These are phyloP conservation scores for Alternaria arbusti DNA, from an alignment of 2,329 filamentous ascomycete genomes.

Conservation along the genomic window DNA sequence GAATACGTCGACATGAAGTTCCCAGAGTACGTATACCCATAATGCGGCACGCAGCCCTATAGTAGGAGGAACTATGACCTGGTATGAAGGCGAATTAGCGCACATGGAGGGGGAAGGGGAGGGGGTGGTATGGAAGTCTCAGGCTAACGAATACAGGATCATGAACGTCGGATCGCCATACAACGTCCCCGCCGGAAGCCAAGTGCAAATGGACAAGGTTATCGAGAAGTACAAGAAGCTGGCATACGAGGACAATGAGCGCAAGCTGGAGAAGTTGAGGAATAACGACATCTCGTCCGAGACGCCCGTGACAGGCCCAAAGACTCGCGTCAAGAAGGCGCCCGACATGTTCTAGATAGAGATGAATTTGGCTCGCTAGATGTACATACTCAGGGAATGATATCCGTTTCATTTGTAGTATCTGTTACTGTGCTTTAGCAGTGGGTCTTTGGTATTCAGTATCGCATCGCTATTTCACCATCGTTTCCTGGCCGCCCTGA, in stretches of 20 bases:
- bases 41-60: not conserved
- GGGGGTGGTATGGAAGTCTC: not conserved
- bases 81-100: not conserved
- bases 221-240: constrained; percentile 68
- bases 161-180: constrained; percentile 69
- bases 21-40: constrained; percentile 64
- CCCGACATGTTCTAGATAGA: constrained; percentile 20
- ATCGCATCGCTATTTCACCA: not conserved
- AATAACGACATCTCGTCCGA: constrained; percentile 43
- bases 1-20: constrained; percentile 63
- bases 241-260: constrained; percentile 63
- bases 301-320: constrained; percentile 34
- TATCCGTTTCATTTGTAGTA: constrained; percentile 13
- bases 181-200: constrained; percentile 68
- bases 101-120: not conserved
- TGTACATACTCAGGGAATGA: constrained; percentile 34
- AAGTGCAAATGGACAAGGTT: constrained; percentile 64
- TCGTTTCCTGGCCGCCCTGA: not conserved
- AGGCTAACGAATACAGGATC: constrained; percentile 53
- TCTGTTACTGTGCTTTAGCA: not conserved
- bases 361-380: not conserved
- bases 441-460: not conserved
- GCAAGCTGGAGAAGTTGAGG: constrained; percentile 56
- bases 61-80: not conserved
- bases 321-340: constrained; percentile 28